phyloP scores from a whole-genome alignment of 2,329 filamentous ascomycete species.

The Diaporthe ilicicola region DNA sequence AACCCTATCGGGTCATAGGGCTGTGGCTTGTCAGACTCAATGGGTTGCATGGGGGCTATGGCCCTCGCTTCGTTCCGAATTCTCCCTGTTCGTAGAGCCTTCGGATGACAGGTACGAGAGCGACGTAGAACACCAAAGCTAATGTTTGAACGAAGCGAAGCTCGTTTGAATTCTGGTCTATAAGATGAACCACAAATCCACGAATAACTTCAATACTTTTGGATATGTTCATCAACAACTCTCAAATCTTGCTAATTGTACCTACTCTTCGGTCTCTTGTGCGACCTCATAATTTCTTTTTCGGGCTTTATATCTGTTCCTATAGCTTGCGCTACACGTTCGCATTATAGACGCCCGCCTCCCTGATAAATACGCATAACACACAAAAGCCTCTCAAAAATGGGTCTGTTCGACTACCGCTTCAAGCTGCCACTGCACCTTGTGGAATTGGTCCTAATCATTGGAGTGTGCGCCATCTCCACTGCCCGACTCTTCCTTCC shows the following conservation, averaged over 20 bases:
- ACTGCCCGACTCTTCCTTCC: conserved; percentile 24
- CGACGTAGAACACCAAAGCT: neutral
- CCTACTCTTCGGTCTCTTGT: neutral
- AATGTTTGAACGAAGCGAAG: no score
- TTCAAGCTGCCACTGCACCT: conserved; percentile 31
- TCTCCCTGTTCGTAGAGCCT: neutral
- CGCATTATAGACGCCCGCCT: neutral
- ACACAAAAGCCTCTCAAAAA: neutral
- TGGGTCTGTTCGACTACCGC: conserved; percentile 17
- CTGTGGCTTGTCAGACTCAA: conserved; percentile 2
- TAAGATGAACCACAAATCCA: conserved; percentile 3
- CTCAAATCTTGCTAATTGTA: neutral
- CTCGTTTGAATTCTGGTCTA: neutral
- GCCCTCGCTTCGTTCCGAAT: conserved; percentile 1
- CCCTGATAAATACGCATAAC: neutral
- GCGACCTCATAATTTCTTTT: neutral
- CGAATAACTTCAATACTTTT: neutral
- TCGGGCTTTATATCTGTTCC: no score
- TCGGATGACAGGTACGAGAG: neutral
- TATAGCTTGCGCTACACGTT: no score
- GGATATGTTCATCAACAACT: neutral
- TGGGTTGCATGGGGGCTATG: neutral
- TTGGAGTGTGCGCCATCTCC: conserved; percentile 27
- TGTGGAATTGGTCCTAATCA: conserved; percentile 22
- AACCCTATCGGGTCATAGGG: neutral